Evolutionary conservation across 2,329 filamentous ascomycete species (phyloP).

Genomic region (Claviceps pusilla): DNA sequence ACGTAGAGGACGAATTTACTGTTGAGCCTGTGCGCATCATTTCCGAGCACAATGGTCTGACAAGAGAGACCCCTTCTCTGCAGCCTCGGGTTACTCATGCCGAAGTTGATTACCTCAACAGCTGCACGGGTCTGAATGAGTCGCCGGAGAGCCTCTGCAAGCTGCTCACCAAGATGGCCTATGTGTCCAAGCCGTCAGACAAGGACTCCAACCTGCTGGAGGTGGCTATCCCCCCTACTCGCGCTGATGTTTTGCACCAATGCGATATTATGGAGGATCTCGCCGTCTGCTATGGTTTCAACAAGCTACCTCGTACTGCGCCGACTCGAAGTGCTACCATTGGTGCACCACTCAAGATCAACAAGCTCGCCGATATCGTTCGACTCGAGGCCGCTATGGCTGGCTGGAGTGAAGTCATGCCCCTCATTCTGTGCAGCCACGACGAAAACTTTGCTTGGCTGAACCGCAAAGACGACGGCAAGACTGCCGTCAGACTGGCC

Average conservation of each 20-base stretch:
- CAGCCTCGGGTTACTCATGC: slow-evolving; percentile 63
- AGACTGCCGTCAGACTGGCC: slow-evolving; percentile 66
- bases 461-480: slow-evolving; percentile 76
- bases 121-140: slow-evolving; percentile 70
- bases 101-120: slow-evolving; percentile 86
- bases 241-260: slow-evolving; percentile 89
- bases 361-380: slow-evolving; percentile 88
- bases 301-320: slow-evolving; percentile 76
- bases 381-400: slow-evolving; percentile 81
- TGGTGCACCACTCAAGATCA: slow-evolving; percentile 74
- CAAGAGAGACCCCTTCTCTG: slow-evolving; percentile 67
- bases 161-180: slow-evolving; percentile 78
- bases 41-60: slow-evolving; percentile 78
- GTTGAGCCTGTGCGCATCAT: slow-evolving; percentile 87
- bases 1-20: slow-evolving; percentile 77
- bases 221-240: slow-evolving; percentile 71
- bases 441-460: slow-evolving; percentile 97
- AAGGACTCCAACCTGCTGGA: slow-evolving; percentile 58
- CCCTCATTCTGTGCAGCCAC: slow-evolving; percentile 88
- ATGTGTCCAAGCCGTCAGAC: slow-evolving; percentile 60
- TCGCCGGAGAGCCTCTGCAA: slow-evolving; percentile 61
- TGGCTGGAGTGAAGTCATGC: slow-evolving; percentile 92
- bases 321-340: slow-evolving; percentile 77
- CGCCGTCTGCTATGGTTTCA: slow-evolving; percentile 94
- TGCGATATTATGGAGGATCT: slow-evolving; percentile 98